Conservation (phyloP, 2,329 filamentous ascomycete genomes). For the Colletotrichum gigasporum region DNA sequence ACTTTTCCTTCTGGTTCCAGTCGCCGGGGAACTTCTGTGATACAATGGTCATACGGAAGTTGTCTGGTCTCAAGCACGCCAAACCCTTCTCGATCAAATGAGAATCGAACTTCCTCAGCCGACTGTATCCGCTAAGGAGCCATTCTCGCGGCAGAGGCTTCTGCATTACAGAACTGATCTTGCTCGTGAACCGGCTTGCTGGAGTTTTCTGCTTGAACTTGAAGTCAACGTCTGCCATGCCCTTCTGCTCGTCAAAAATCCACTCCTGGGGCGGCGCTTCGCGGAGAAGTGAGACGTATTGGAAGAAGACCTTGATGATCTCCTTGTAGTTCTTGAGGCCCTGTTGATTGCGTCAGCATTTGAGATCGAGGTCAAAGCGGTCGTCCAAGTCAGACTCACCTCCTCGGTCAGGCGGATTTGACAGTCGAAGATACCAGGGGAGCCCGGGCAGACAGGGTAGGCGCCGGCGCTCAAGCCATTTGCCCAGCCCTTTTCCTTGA, state of each 20-base stretch:
- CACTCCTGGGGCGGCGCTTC: conserved; percentile 86
- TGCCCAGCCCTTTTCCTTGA: conserved; percentile 91
- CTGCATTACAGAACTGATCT: conserved; percentile 88
- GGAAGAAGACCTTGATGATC: conserved; percentile 84
- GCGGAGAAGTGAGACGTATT: conserved; percentile 88
- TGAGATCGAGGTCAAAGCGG: background rate
- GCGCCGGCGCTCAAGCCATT: conserved; percentile 83
- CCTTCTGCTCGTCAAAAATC: conserved; percentile 93
- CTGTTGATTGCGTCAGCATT: conserved; percentile 40
- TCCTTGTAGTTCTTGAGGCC: conserved; percentile 83
- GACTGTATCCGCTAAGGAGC: conserved; percentile 82
- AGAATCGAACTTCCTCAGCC: conserved; percentile 83
- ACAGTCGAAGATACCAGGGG: conserved; percentile 80
- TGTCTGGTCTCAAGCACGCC: conserved; percentile 82
- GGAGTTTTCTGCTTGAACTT: conserved; percentile 93
- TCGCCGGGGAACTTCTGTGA: conserved; percentile 85
- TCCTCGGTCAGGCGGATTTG: conserved; percentile 85
- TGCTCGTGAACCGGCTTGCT: conserved; percentile 88
- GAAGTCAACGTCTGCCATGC: conserved; percentile 92
- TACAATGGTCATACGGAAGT: conserved; percentile 85
- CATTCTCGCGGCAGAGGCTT: conserved; percentile 86
- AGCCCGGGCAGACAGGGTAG: conserved; percentile 79
- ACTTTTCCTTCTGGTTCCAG: conserved; percentile 91
- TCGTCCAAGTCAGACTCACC: conserved; percentile 51
- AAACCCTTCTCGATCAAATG: conserved; percentile 79